Evolutionary conservation across 2,329 filamentous ascomycete genomes (phyloP), one percentile per base, ranked within the genome.

Genomic region (Trichoderma atrobrunneum): DNA sequence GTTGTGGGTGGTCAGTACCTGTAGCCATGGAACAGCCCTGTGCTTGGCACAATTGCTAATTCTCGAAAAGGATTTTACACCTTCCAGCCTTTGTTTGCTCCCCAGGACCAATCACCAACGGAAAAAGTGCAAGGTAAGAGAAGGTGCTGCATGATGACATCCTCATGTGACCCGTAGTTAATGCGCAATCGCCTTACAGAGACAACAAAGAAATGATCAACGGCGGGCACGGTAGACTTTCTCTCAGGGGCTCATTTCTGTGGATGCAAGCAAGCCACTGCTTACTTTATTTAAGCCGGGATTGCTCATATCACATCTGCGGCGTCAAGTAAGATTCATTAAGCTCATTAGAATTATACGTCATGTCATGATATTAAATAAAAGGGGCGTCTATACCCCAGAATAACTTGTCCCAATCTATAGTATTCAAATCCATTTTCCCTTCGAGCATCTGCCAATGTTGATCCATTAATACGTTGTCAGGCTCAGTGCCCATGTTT

Each of bases 331-430:
- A 30, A 57, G 26, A n/a, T 34, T 60, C 34, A 59, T 59, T 61
- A 5, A 24, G 18, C 18, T 51, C 21, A 36, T 67, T 67, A 59
- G 21, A 34, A 32, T 11, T 48, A 57, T 61, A 57, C 48, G 16
- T 14, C 36, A 28, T 54, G 21, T 6, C 18, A 7, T 59, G 21
- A 51, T 60, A 61, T 74, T 43, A 80, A 26, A 81, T 77, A 48
- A 81, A 78, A 2, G 80, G 78, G 21, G 80, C 76, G 60, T 82
- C 80, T 26, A 81, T 65, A 1, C 79, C 78, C 76, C 79, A 81
- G 64, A 82, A 77, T 16, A 82, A 68, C 57, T 76, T 77, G 51
- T 81, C 80, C 79, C 80, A 82, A 61, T 82, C 80, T 73, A 82
- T 79, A 7, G 75, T 76, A 57, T 81, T 79, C 26, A 82, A 63